Evolutionary conservation across 768 basidiomycete genomes (phyloP), one percentile per base, ranked within the genome.

Genomic region (Trametes sanguinea): DNA sequence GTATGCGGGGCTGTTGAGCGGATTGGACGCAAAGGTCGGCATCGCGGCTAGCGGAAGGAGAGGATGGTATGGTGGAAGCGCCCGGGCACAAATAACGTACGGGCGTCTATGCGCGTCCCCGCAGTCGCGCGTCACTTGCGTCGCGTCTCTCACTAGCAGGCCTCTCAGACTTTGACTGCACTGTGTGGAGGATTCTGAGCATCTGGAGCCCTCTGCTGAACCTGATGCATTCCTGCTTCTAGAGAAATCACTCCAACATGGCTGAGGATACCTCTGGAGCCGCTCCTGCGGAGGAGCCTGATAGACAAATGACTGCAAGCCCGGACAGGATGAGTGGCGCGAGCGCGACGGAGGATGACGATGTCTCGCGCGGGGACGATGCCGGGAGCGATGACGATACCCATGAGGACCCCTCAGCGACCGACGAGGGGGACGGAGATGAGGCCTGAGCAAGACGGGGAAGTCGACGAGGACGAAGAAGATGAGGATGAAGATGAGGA

Each of bases 401-500:
- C 10, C 29, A 8, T 50, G 29, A 8, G 9, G 47, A 30, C 10
- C 8, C 10, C 10, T 43, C 6, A 14, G 13, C 3, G 22, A 35
- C 9, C 2, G 45, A 47, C 35, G 45, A 48, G 11, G 50, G 14
- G 11, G 69, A 66, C 4, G 67, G 61, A 0, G 70, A 67, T 2
- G 73, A 69, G 4, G 62, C 48, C 48, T 0, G 72, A 67, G 0
- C 71, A 69, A 0, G 73, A 67, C 0, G 79, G 75, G 0, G 80
- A 77, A 0, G 86, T 81, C 0, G 81, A 80, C 0, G 81, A 82
- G 0, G 83, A 81, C 0, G 82, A 83, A 0, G 84, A 84, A 0
- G 85, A 85, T 0, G 83, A 83, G 0, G 87, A 85, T 0, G 86
- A 87, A 0, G 88, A 88, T 0, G 94, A 94, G 2, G 94, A 95